Conservation (phyloP, 2,329 filamentous ascomycete genomes). For the Fusarium napiforme region DNA sequence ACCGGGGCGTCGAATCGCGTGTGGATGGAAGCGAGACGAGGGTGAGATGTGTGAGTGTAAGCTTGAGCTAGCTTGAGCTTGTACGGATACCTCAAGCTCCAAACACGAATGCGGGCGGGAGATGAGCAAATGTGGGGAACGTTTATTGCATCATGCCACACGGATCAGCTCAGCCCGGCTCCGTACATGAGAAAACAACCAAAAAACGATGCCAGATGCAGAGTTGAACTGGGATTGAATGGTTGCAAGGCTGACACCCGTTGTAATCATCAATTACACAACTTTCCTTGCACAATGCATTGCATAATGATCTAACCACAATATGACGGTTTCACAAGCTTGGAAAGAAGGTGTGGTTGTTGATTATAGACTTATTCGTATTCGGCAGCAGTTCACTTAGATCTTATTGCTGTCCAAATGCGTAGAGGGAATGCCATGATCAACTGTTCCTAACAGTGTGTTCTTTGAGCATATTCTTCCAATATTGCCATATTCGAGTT, state of each 20-base stretch:
- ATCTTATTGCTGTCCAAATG: background rate
- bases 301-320: slow-evolving; percentile 10
- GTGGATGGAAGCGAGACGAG: slow-evolving; percentile 13
- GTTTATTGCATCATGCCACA: slow-evolving; percentile 41
- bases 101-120: slow-evolving; percentile 38
- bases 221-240: background rate
- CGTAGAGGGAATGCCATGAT: background rate
- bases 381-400: slow-evolving; percentile 20
- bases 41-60: slow-evolving; percentile 13
- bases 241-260: slow-evolving; percentile 3
- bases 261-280: slow-evolving; percentile 3
- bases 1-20: slow-evolving; percentile 14
- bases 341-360: slow-evolving; percentile 16
- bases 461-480: background rate
- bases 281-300: background rate
- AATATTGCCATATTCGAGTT: background rate
- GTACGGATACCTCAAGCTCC: slow-evolving; percentile 16
- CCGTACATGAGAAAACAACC: slow-evolving; percentile 10
- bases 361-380: slow-evolving; percentile 36
- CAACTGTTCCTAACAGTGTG: background rate
- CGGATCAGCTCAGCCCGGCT: slow-evolving; percentile 19
- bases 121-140: slow-evolving; percentile 38
- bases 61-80: slow-evolving; percentile 24
- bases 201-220: slow-evolving; percentile 8
- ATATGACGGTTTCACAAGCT: slow-evolving; percentile 27